Evolutionary conservation across 2,329 filamentous ascomycete genomes (phyloP).

Genomic region (Nemania sp.): DNA sequence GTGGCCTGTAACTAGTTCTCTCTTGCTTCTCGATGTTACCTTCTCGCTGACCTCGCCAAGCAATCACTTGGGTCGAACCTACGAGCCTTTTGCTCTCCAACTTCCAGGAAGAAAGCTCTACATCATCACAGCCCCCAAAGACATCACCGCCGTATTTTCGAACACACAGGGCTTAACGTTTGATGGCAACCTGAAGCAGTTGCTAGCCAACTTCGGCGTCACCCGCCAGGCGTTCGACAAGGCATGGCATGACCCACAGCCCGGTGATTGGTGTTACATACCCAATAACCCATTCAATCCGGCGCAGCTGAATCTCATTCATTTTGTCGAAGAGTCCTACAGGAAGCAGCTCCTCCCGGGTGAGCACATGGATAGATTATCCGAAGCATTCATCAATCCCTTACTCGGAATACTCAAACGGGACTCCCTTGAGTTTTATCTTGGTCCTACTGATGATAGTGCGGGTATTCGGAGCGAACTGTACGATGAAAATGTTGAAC

Average conservation of each 20-base stretch:
- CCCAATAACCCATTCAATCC: conserved; percentile 17
- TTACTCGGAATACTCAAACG: background rate
- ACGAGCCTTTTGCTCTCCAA: background rate
- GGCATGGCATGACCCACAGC: conserved; percentile 15
- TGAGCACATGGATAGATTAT: background rate
- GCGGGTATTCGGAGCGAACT: background rate
- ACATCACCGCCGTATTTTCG: background rate
- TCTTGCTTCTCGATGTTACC: background rate
- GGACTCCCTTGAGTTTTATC: background rate
- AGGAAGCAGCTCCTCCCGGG: conserved; percentile 12
- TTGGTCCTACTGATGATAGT: background rate
- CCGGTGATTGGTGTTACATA: conserved; percentile 18
- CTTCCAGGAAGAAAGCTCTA: background rate
- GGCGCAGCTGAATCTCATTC: conserved; percentile 9
- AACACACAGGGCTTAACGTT: background rate
- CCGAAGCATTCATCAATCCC: background rate
- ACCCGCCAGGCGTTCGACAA: background rate
- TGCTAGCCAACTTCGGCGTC: background rate
- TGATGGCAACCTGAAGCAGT: background rate
- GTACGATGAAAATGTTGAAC: background rate
- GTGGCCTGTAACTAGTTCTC: background rate
- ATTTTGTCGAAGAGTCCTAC: conserved; percentile 14
- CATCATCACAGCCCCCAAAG: background rate
- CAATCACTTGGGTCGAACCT: background rate
- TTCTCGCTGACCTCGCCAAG: background rate